A percentile compares a stretch with the other conserved stretches of the same genome.
phyloP scores from a whole-genome alignment of 73 alveolate genomes.

The Blepharisma japonicum region DNA sequence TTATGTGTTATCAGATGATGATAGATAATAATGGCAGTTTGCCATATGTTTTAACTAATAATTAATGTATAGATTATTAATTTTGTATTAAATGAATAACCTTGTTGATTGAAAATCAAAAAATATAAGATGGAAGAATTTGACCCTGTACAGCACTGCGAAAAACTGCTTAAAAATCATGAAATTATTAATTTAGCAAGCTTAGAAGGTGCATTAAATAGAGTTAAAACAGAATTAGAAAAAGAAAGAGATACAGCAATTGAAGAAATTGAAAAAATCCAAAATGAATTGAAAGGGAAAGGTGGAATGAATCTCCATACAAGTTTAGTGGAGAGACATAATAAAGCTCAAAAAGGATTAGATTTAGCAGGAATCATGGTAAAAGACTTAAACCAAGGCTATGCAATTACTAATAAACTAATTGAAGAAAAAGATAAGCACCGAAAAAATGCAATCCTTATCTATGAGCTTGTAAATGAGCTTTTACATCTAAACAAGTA shows the following conservation, averaged over 20 bases:
- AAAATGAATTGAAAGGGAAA: background rate
- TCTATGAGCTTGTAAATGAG: background rate
- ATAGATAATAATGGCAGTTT: no score
- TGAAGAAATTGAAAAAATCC: background rate
- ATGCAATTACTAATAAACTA: background rate
- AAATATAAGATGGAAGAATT: background rate
- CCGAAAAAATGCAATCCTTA: conserved; percentile 14
- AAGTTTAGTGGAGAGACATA: background rate
- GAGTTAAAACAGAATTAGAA: background rate
- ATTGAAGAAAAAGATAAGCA: conserved; percentile 25
- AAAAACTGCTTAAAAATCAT: background rate
- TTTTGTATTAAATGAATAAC: no score
- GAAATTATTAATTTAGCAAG: background rate
- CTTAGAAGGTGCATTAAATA: background rate
- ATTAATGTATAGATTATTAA: no score
- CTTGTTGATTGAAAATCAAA: background rate
- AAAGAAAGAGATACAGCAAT: background rate
- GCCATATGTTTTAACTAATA: no score
- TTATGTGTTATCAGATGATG: background rate
- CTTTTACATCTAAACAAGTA: background rate
- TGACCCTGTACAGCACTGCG: background rate
- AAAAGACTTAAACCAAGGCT: conserved; percentile 9
- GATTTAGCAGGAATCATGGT: conserved; percentile 7
- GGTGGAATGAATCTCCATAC: background rate
- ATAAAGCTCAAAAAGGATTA: conserved; percentile 3